Evolutionary conservation across 805 yeast species (phyloP), one percentile per base, ranked within the genome.

Genomic region (Myxozyma neotropica): DNA sequence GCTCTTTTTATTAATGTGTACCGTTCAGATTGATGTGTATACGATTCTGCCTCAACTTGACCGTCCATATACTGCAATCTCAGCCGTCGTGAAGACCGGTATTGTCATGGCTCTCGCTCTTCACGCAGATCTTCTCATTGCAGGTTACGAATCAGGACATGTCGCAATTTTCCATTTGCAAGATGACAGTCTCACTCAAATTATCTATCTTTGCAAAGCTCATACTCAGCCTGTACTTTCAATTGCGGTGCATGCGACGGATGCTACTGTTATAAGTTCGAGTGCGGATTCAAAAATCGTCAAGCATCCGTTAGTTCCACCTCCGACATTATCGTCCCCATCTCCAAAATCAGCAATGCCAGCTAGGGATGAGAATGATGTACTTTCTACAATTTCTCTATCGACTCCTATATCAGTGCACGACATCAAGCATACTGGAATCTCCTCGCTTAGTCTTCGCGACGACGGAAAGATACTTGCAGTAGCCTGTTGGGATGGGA

Each of bases 121-220:
- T 72, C 66, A 79, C 0, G 67, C 66, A 10, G 35, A 53, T 3
- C 65, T 68, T 1, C 61, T 70, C 8, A 57, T 71, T 17, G 75
- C 86, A 4, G 96, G 95, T 0, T 89, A 81, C 68, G 96, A 89
- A 70, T 84, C 88, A 17, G 96, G 96, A 0, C 84, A 82, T 65
- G 77, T 83, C 5, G 72, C 74, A 0, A 66, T 73, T 0, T 74
- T 69, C 29, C 52, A 64, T 12, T 31, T 80, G 3, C 42, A 44
- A 13, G 50, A 51, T 23, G 35, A 35, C 10, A 55, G 53, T 15
- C 23, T 1, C 3, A 3, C 27, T 23, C 27, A 27, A 33, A n/a
- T 58, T 13, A 42, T 66, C 0, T 66, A 69, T 35, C 35, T 59
- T 8, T 59, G 66, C 38, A 57, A 65, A 19, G 44, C 66, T 8